These are phyloP conservation scores for Citrus unshiu DNA, from an alignment of 345 rosid genomes.

Conservation along the genomic window DNA sequence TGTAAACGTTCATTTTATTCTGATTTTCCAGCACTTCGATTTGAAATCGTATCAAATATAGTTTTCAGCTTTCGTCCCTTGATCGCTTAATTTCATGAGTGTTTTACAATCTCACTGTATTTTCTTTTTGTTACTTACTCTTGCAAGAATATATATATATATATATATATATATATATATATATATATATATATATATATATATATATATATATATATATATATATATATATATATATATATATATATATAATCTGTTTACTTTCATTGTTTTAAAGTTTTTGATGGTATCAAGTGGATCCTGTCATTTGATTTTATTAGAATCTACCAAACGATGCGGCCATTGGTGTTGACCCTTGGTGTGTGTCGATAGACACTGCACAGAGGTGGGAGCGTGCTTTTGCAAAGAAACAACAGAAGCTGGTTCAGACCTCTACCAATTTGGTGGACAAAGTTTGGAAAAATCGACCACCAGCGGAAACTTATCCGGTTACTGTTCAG, in stretches of 20 bases:
- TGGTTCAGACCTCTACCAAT: slow-evolving; percentile 63
- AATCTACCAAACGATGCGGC: slow-evolving; percentile 64
- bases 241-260: not conserved
- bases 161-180: no score
- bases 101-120: not conserved
- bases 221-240: no score
- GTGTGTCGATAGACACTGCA: slow-evolving; percentile 78
- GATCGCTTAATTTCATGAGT: not conserved
- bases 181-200: no score
- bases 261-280: not conserved
- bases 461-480: slow-evolving; percentile 59
- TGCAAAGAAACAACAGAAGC: slow-evolving; percentile 59
- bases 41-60: not conserved
- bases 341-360: slow-evolving; percentile 85
- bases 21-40: not conserved
- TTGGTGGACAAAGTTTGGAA: slow-evolving; percentile 89
- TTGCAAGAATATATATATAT: not conserved
- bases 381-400: slow-evolving; percentile 73
- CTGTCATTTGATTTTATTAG: slow-evolving; percentile 36
- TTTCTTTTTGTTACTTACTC: not conserved
- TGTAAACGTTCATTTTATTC: not conserved
- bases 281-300: slow-evolving; percentile 1
- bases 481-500: slow-evolving; percentile 57
- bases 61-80: not conserved
- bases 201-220: no score